Percentiles rank a stretch among this genome's conserved stretches.
Evolutionary conservation across 192 early-diverging fungal genomes (phyloP).

Genomic region (Rhizoclosmatium globosum): DNA sequence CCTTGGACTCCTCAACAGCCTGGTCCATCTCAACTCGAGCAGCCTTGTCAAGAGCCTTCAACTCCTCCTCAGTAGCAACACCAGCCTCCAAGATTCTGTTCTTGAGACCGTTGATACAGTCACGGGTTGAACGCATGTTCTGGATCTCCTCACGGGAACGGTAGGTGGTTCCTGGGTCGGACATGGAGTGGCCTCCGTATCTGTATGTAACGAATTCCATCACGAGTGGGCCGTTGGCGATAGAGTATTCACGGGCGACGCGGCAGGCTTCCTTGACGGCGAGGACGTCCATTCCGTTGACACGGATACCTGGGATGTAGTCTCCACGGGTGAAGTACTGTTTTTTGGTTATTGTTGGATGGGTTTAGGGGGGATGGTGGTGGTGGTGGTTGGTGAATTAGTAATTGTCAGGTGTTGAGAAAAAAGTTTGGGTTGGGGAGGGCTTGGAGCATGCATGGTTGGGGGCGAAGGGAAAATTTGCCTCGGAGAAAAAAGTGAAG

Average conservation of each 20-base stretch:
- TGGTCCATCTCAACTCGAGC: constrained; percentile 86
- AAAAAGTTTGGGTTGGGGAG: too few species aligned
- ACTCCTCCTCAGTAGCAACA: constrained; percentile 81
- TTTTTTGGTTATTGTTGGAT: not conserved
- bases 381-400: too few species aligned
- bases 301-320: constrained; percentile 94
- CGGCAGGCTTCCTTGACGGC: constrained; percentile 87
- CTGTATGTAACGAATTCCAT: constrained; percentile 98
- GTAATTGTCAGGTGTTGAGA: too few species aligned
- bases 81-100: constrained; percentile 77
- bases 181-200: constrained; percentile 99
- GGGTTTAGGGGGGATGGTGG: too few species aligned
- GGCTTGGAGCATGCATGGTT: not conserved
- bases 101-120: constrained; percentile 94
- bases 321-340: constrained; percentile 93
- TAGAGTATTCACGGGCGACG: constrained; percentile 86
- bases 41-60: constrained; percentile 95
- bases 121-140: constrained; percentile 94
- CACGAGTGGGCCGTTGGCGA: constrained; percentile 90
- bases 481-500: constrained; percentile 2
- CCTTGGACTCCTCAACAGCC: constrained; percentile 85
- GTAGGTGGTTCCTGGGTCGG: constrained; percentile 99
- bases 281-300: constrained; percentile 88
- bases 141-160: constrained; percentile 98
- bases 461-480: not conserved